phyloP scores from a whole-genome alignment of 2,329 filamentous ascomycete species.

The Penicillium olsonii region DNA sequence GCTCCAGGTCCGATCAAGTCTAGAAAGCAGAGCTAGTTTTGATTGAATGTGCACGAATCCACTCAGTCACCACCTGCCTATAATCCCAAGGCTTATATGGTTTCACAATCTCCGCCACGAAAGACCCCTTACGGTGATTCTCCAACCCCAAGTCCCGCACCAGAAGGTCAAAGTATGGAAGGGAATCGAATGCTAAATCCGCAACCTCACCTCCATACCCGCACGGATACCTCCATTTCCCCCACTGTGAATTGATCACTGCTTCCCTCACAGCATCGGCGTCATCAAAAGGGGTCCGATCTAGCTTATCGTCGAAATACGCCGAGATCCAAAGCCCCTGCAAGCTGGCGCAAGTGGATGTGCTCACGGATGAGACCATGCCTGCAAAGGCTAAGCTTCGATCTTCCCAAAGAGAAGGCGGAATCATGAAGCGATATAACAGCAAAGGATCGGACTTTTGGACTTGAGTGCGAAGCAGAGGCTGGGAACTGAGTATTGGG shows the following conservation, averaged over 20 bases:
- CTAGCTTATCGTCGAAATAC: not conserved
- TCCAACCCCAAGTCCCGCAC: not conserved
- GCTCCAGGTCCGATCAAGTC: not conserved
- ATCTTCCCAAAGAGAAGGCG: not conserved
- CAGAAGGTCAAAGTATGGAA: not conserved
- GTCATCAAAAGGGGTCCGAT: not conserved
- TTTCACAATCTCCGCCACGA: not conserved
- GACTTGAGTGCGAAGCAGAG: not conserved
- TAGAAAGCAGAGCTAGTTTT: not conserved
- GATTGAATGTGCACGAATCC: not conserved
- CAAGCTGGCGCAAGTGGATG: not conserved
- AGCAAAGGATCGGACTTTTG: not conserved
- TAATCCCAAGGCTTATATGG: not conserved
- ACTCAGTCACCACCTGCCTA: not conserved
- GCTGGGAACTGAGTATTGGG: not conserved
- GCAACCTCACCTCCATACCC: not conserved
- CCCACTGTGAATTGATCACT: not conserved
- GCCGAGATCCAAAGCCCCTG: not conserved
- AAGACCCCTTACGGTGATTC: not conserved
- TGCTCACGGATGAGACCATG: not conserved
- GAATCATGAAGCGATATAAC: not conserved
- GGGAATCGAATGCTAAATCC: not conserved
- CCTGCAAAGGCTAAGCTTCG: not conserved
- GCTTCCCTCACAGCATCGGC: not conserved
- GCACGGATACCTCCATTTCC: not conserved